Evolutionary conservation across 2,329 filamentous ascomycete species (phyloP), one percentile per base, ranked within the genome.

Genomic region (Aureobasidium subglaciale): DNA sequence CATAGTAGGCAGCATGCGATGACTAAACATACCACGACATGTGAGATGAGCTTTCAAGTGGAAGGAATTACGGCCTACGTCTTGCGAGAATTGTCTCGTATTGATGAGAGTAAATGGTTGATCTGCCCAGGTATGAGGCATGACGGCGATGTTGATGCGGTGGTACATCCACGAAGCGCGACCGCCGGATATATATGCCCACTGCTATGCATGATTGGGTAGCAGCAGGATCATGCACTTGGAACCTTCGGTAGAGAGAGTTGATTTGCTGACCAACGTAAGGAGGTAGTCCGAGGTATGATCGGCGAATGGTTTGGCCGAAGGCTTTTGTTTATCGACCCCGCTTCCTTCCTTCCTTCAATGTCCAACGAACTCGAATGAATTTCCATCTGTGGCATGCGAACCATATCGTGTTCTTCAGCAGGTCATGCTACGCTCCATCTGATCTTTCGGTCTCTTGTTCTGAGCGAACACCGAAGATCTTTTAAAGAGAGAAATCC

Each of bases 1-100:
- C 62, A 61, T 69, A 68, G 61, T 67, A 62, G 48, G 68, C 66
- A 25, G 62, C 59, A 50, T 69, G 67, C 13, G 63, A 66, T 9
- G 63, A 55, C 67, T 68, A 52, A 10, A 55, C 45, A n/a, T 41
- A 8, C 7, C 59, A 59, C 13, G 59, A 65, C 65, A 58, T 66
- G 57, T 59, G 62, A 59, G 24, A 30, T 62, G 65, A 45, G 65
- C n/a, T n/a, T n/a, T n/a, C n/a, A n/a, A n/a, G n/a, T n/a, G n/a
- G n/a, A n/a, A n/a, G n/a, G n/a, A n/a, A n/a, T 64, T 6, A 55
- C 35, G 6, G 16, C 24, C 4, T 24, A 22, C 18, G 18, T 40
- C 25, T 29, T 43, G 25, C 7, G 41, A 30, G 24, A 27, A 25
- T 8, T 7, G 1, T 9, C 42, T 38, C 13, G 65, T 68, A 22